Evolutionary conservation across 2,329 filamentous ascomycete species (phyloP).

Genomic region (Thielaviopsis musarum): DNA sequence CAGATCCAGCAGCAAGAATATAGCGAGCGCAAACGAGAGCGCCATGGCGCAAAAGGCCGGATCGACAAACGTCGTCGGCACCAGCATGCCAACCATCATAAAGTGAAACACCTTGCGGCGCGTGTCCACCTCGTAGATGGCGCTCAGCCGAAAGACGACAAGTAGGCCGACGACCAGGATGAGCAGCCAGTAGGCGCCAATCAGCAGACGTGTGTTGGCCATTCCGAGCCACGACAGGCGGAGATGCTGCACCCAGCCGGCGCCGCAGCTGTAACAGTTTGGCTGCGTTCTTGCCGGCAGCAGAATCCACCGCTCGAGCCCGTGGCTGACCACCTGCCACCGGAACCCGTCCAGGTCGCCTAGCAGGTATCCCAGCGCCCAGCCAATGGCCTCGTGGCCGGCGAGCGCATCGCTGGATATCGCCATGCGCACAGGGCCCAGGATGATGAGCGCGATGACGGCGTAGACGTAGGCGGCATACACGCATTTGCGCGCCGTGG

Average conservation of each 20-base stretch:
- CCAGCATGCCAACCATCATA: slow-evolving; percentile 92
- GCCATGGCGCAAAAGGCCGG: slow-evolving; percentile 69
- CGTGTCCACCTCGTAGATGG: slow-evolving; percentile 81
- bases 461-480: slow-evolving; percentile 69
- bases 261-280: slow-evolving; percentile 24
- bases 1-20: slow-evolving; percentile 80
- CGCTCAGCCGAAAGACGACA: slow-evolving; percentile 57
- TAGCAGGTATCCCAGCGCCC: slow-evolving; percentile 80
- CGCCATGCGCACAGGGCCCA: slow-evolving; percentile 55
- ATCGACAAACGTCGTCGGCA: slow-evolving; percentile 75
- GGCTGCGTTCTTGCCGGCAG: slow-evolving; percentile 35
- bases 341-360: slow-evolving; percentile 60
- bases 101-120: slow-evolving; percentile 95
- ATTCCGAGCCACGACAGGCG: slow-evolving; percentile 49
- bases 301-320: slow-evolving; percentile 59
- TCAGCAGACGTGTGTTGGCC: slow-evolving; percentile 64
- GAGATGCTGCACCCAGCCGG: slow-evolving; percentile 48
- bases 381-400: slow-evolving; percentile 70
- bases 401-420: slow-evolving; percentile 50
- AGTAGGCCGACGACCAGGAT: slow-evolving; percentile 57
- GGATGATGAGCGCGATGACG: slow-evolving; percentile 46
- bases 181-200: slow-evolving; percentile 55
- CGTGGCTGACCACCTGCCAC: slow-evolving; percentile 49
- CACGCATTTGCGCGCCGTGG: slow-evolving; percentile 58
- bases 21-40: slow-evolving; percentile 58